Conservation (phyloP, 2,329 filamentous ascomycete genomes). For the Diaporthe vexans region DNA sequence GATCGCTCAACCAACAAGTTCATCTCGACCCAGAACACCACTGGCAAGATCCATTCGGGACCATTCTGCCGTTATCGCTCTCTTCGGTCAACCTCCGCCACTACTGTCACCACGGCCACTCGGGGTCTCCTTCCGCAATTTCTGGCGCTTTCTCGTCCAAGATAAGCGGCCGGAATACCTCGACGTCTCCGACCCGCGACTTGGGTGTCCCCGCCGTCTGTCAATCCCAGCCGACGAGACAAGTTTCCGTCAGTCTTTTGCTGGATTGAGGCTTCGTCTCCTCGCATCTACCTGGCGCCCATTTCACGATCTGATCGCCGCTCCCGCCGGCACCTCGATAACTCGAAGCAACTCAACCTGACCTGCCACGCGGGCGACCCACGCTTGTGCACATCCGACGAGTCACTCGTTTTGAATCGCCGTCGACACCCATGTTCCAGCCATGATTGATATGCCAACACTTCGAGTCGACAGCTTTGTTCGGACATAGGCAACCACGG, state of each 20-base stretch:
- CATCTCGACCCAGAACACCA: constrained; percentile 18
- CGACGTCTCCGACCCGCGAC: constrained; percentile 11
- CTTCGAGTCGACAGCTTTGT: constrained; percentile 43
- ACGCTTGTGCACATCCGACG: constrained; percentile 2
- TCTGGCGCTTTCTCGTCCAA: background rate
- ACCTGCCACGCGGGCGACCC: constrained; percentile 3
- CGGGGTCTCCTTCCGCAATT: constrained; percentile 18
- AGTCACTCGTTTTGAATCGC: constrained; percentile 22
- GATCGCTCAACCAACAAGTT: background rate
- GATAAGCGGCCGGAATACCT: constrained; percentile 23
- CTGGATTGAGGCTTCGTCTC: background rate
- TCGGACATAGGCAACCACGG: constrained; percentile 38
- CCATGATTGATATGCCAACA: constrained; percentile 51
- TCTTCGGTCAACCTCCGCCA: constrained; percentile 40
- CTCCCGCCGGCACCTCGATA: constrained; percentile 1
- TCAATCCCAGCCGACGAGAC: constrained; percentile 10
- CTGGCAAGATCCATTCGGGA: constrained; percentile 15
- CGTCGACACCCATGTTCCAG: constrained; percentile 48
- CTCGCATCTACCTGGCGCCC: background rate
- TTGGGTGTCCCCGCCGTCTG: background rate
- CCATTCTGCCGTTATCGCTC: constrained; percentile 30
- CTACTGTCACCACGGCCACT: constrained; percentile 15
- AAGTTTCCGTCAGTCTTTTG: background rate
- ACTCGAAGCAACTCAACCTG: background rate
- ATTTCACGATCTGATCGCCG: background rate